A percentile compares a stretch with the other conserved stretches of the same genome.
Conservation (phyloP, 768 basidiomycete genomes). For the Podaxis sp. region DNA sequence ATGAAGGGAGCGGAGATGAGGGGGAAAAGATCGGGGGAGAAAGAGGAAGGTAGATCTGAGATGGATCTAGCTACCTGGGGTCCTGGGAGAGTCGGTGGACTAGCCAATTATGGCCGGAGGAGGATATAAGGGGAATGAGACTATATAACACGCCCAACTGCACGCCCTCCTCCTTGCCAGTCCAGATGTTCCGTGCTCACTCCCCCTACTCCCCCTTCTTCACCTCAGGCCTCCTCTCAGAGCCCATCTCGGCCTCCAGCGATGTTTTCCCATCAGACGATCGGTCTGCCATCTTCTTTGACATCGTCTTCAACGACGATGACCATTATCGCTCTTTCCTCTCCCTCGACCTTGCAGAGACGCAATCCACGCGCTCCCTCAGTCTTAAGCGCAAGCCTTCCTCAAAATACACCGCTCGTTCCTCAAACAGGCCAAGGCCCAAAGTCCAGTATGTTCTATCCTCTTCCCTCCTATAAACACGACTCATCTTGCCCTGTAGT, state of each 20-base stretch:
- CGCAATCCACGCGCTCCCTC: slow-evolving; percentile 40
- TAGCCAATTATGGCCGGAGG: background rate
- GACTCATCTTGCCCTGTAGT: slow-evolving; percentile 19
- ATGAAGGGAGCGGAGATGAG: background rate
- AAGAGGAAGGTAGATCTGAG: background rate
- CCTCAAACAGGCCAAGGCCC: slow-evolving; percentile 13
- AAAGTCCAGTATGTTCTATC: slow-evolving; percentile 25
- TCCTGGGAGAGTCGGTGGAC: background rate
- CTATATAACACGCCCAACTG: background rate
- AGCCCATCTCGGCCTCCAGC: slow-evolving; percentile 36
- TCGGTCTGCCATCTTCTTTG: slow-evolving; percentile 45
- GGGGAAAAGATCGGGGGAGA: background rate
- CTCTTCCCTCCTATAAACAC: background rate
- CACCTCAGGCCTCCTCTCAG: slow-evolving; percentile 57
- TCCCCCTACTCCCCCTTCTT: slow-evolving; percentile 65
- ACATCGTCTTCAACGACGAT: slow-evolving; percentile 40
- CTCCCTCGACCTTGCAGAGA: slow-evolving; percentile 67
- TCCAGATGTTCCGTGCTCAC: slow-evolving; percentile 37
- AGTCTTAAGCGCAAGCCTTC: slow-evolving; percentile 33
- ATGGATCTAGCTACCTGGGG: slow-evolving; percentile 2
- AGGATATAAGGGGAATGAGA: background rate
- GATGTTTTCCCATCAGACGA: slow-evolving; percentile 22
- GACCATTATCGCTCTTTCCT: slow-evolving; percentile 58
- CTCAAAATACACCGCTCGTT: slow-evolving; percentile 18
- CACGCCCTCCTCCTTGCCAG: slow-evolving; percentile 5